Base-by-base conservation (phyloP, 768 basidiomycete species). In the Boletus rex-veris region DNA sequence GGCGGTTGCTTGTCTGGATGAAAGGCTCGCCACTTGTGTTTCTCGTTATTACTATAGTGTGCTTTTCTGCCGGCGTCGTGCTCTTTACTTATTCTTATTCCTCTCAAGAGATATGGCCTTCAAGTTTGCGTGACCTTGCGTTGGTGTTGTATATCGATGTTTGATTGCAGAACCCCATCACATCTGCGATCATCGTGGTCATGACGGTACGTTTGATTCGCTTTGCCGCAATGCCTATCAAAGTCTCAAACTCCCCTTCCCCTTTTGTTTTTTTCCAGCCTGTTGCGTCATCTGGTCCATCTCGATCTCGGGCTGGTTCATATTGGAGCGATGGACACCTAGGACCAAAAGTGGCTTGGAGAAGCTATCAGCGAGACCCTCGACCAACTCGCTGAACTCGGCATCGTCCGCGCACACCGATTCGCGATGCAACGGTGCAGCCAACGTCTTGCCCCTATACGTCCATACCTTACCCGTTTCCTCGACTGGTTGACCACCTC, bases 11-110 rank as follows among this genome's bases (percentile, higher is more conserved):
- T 21, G 85, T 87, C 58, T 92, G 87, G 87, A 90, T 91, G 73
- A 90, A 90, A 64, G 77, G 88, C 11, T 88, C 87, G 1, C 89
- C 90, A 10, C 76, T 92, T 31, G 85, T 90, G 50, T 90, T 91
- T 71, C 80, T 92, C 46, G 88, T 91, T 40, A 76, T 88, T 58
- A 88, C 90, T 24, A 88, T 21, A 21, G 21, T 3, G 3, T 21
- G 21, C 21, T 21, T 21, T 21, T 21, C 21, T 21, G 21, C 21
- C 21, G 3, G 21, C 21, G 21, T 21, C 21, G 21, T 3, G 21
- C 79, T 21, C 21, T 21, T 21, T 21, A 21, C n/a, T n/a, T n/a
- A n/a, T n/a, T n/a, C 3, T 21, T 21, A 21, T 21, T 21, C 21
- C 21, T 21, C 21, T 21, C 21, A 21, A 21, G 2, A 21, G 21